These are phyloP conservation scores for Coemansia sp. DNA, from an alignment of 192 early-diverging fungal species.

Conservation along the genomic window DNA sequence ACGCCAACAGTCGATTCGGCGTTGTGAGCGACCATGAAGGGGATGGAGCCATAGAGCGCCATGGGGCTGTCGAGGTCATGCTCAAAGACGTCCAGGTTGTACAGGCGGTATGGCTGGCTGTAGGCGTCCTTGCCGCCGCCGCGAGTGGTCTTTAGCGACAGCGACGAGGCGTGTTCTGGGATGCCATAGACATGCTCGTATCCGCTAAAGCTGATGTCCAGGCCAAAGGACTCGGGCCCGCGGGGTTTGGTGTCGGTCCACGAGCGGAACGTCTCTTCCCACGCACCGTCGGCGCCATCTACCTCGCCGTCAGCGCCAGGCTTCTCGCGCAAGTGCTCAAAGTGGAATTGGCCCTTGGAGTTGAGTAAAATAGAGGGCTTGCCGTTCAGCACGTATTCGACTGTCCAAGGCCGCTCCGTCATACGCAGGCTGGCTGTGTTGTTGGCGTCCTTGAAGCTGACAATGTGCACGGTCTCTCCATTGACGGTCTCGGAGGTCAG, in stretches of 20 bases:
- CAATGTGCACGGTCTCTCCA: conserved; percentile 17
- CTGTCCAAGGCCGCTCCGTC: conserved; percentile 42
- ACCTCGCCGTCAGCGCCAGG: conserved; percentile 42
- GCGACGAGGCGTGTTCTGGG: conserved; percentile 87
- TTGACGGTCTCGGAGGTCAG: conserved; percentile 12
- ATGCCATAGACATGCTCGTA: conserved; percentile 91
- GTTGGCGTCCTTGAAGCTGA: conserved; percentile 20
- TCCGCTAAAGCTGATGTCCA: conserved; percentile 89
- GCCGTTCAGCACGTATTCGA: conserved; percentile 32
- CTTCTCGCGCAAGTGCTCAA: conserved; percentile 65
- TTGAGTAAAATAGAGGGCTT: conserved; percentile 71
- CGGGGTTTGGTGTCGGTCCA: conserved; percentile 91
- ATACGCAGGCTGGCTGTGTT: conserved; percentile 31
- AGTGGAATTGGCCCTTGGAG: conserved; percentile 76
- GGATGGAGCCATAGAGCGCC: conserved; percentile 93
- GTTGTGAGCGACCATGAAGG: conserved; percentile 90
- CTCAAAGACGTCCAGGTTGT: conserved; percentile 98
- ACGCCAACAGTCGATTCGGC: conserved; percentile 72
- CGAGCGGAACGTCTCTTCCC: conserved; percentile 89
- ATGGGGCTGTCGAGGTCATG: conserved; percentile 94
- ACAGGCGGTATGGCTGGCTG: conserved; percentile 90
- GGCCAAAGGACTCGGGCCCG: conserved; percentile 89
- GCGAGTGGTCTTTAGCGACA: conserved; percentile 86
- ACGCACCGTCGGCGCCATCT: conserved; percentile 58
- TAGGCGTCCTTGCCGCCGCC: conserved; percentile 69